Percentiles rank a stretch among this genome's conserved stretches.
Evolutionary conservation across 2,329 filamentous ascomycete species (phyloP).

Genomic region (Lasiodiplodia sp.): DNA sequence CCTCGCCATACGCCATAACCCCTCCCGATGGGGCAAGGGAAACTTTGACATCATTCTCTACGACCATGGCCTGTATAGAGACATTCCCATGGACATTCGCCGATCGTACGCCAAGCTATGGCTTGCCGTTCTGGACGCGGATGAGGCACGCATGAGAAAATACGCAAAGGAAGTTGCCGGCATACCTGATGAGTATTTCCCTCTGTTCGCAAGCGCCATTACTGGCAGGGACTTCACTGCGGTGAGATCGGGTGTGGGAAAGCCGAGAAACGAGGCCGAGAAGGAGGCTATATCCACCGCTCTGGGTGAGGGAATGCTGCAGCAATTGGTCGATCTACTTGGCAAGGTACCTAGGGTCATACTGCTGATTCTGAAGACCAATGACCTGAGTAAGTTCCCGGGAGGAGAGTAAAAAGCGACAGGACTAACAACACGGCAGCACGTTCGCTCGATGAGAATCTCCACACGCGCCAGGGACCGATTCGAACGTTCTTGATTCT

Average conservation of each 20-base stretch:
- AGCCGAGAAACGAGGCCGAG: conserved; percentile 73
- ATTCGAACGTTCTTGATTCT: conserved; percentile 70
- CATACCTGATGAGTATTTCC: conserved; percentile 88
- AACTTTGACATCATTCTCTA: conserved; percentile 98
- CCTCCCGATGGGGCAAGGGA: conserved; percentile 59
- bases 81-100: conserved; percentile 80
- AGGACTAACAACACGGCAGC: conserved; percentile 53
- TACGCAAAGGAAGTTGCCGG: conserved; percentile 90
- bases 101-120: conserved; percentile 95
- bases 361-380: conserved; percentile 94
- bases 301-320: conserved; percentile 85
- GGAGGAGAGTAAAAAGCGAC: background rate
- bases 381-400: conserved; percentile 76
- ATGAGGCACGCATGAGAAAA: conserved; percentile 83
- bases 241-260: conserved; percentile 66
- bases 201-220: conserved; percentile 93
- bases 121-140: conserved; percentile 92
- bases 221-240: conserved; percentile 90
- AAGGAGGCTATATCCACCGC: conserved; percentile 86
- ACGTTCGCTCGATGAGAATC: conserved; percentile 87
- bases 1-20: conserved; percentile 85
- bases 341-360: conserved; percentile 91
- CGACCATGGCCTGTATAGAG: conserved; percentile 94
- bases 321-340: conserved; percentile 85
- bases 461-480: conserved; percentile 74